Evolutionary conservation across 371 early-diverging fungal genomes (phyloP), one percentile per base, ranked within the genome.

Genomic region (Blakeslea trispora): DNA sequence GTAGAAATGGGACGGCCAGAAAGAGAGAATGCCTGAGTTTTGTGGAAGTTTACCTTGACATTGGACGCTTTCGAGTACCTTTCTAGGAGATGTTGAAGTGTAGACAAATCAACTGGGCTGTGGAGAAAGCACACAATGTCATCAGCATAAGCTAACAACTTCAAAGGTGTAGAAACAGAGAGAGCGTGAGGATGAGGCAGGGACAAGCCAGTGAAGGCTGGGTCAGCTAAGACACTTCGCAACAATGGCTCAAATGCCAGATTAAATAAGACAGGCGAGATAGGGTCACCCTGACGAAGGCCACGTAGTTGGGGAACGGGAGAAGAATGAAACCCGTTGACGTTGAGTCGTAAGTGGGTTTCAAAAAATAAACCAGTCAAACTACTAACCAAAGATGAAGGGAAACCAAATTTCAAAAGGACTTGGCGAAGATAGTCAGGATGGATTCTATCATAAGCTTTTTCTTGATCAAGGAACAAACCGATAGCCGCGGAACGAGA

Each of bases 201-300:
- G 10, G 10, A 5, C 5, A 10, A 6, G 5, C 6, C 6, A 32
- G 32, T 6, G 5, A 10, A 6, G 5, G n/a, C n/a, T 32, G 5
- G 5, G 10, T 32, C 10, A 32, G 5, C 32, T 5, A 45, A 2
- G 6, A 45, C 52, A 6, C 23, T n/a, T 32, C 28, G 15, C 11
- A 46, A 35, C 4, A 64, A 50, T 3, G 61, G 64, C 39, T 59
- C 60, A 21, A 62, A 23, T 2, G 58, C 67, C 2, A 67, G 14
- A 32, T 59, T 66, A 48, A 65, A 70, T 0, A 70, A 57, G 0
- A 66, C 23, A 4, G 55, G 61, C 5, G 64, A 66, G 11, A 66
- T 34, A 0, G 66, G 64, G 41, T 66, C 62, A 3, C 61, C 66
- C 52, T 71, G 71, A 0, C 53, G 58, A 2, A 66, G 28, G 6